Evolutionary conservation across 2,329 filamentous ascomycete genomes (phyloP), one percentile per base, ranked within the genome.

Genomic region (Xylariales sp.): DNA sequence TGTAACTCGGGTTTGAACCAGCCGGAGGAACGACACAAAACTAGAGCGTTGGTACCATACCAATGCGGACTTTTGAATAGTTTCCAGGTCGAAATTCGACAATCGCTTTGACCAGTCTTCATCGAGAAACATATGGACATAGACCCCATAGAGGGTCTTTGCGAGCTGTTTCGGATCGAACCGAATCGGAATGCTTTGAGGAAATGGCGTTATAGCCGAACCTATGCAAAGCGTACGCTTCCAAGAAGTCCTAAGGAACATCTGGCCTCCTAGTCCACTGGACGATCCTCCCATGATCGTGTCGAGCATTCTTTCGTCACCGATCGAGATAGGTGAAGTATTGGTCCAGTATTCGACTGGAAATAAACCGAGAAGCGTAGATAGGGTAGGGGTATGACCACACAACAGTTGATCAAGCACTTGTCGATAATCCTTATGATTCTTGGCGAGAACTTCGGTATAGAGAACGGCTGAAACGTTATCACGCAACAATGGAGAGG

Each of bases 321-420:
- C 39, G 6, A 34, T 1, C 1, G 68, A 59, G 8, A 63, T 6
- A 46, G 64, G n/a, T 10, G 62, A 66, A 1, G 49, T 60, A 41
- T 70, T 69, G 16, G 62, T 71, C 81, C 81, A 86, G 72, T 83
- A 84, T 68, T 86, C 83, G 3, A 83, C 75, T 0, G 83, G 82
- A 1, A 76, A 80, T 43, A 89, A 71, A 0, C 85, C 87, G 2
- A 89, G 74, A 0, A 90, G 74, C 7, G 84, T 69, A 2, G 83
- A 82, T 3, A 87, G 70, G 0, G 83, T 84, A 0, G 80, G 75
- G 0, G 83, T 80, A 66, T 87, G 77, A 0, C 83, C 83, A 49
- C 81, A 82, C 1, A 89, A 80, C 12, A 86, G 71, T 1, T 75
- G 75, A 10, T 82, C 75, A 7, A 85, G 75, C 5, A 76, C 73